These are phyloP conservation scores for Neltuma alba DNA, from an alignment of 306 rosid genomes.

Conservation along the genomic window DNA sequence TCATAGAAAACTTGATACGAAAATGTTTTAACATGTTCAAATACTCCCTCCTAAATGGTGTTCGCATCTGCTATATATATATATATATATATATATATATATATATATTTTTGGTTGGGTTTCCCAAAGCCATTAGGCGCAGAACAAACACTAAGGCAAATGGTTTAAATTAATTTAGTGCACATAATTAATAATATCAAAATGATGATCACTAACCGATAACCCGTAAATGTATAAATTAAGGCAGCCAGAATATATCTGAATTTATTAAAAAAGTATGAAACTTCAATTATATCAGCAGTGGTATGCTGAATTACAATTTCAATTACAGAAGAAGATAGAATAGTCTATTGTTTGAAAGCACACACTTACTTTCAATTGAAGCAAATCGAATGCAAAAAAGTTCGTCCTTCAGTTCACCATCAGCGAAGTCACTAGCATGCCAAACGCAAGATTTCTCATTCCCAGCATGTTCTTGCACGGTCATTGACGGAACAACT, in stretches of 20 bases:
- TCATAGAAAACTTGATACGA: background rate
- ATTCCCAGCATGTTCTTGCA: constrained; percentile 88
- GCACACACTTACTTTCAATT: constrained; percentile 68
- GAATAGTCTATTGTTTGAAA: background rate
- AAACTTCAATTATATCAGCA: background rate
- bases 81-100: no score
- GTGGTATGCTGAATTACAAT: background rate
- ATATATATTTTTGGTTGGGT: no score
- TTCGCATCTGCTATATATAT: background rate
- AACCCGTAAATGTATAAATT: background rate
- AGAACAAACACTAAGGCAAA: background rate
- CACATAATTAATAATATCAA: background rate
- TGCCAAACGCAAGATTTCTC: constrained; percentile 95
- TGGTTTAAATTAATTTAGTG: background rate
- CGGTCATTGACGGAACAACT: constrained; percentile 58
- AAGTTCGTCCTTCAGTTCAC: constrained; percentile 84
- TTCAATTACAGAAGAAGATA: background rate
- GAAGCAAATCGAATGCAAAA: constrained; percentile 87
- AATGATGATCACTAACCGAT: background rate
- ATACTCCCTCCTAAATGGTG: background rate
- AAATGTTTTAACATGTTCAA: background rate
- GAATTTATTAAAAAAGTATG: background rate
- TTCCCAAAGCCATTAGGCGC: background rate
- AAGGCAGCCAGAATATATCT: background rate
- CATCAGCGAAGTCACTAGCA: constrained; percentile 80